A percentile compares a stretch with the other conserved stretches of the same genome.
Conservation (phyloP, 2,329 filamentous ascomycete genomes). For the Neopestalotiopsis clavispora region DNA sequence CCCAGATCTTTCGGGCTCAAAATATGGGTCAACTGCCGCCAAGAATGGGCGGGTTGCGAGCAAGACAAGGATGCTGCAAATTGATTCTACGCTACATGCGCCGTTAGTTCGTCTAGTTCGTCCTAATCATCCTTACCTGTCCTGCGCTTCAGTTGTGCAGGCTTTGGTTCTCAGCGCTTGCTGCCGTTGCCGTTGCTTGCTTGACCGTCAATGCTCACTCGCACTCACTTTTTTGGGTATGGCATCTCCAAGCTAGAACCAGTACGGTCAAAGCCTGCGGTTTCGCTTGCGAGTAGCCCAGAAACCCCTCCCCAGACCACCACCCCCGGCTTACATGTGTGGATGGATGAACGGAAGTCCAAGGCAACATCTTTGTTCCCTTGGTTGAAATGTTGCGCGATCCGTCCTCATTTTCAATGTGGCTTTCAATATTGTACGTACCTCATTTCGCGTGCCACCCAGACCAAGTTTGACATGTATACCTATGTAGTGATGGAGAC, state of each 20-base stretch:
- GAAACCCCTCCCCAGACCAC: neutral
- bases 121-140: neutral
- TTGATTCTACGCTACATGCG: neutral
- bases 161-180: neutral
- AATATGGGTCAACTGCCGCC: constrained; percentile 13
- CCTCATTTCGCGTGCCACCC: too few relatives aligned
- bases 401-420: too few relatives aligned
- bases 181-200: neutral
- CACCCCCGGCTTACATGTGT: neutral
- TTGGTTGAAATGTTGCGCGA: too few relatives aligned
- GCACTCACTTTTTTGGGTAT: neutral
- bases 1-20: constrained; percentile 7
- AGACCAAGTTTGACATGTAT: too few relatives aligned
- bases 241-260: neutral
- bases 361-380: neutral
- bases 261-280: neutral
- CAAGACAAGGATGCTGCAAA: constrained; percentile 2
- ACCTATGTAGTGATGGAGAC: too few relatives aligned
- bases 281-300: neutral
- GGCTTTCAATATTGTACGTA: too few relatives aligned
- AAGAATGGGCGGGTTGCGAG: constrained; percentile 4
- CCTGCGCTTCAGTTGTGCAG: neutral
- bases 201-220: neutral
- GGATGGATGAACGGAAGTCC: neutral
- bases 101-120: neutral